Percentiles rank a stretch among this genome's conserved stretches.
phyloP scores from a whole-genome alignment of 2,329 filamentous ascomycete genomes.

The Ophidiomyces ophidiicola region DNA sequence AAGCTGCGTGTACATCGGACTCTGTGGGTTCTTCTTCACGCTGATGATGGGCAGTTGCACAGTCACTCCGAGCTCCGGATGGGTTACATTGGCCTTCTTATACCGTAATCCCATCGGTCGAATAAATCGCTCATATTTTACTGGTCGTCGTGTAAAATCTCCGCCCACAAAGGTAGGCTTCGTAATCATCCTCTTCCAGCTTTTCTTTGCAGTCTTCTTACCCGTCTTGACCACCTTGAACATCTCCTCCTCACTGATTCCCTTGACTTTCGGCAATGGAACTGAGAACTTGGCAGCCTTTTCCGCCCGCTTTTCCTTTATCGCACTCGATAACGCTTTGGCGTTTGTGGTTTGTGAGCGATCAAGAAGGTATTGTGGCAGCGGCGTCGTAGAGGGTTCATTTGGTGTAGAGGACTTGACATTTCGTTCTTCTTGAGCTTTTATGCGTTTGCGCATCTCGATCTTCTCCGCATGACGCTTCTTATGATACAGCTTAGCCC shows the following conservation, averaged over 20 bases:
- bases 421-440: constrained; percentile 88
- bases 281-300: constrained; percentile 91
- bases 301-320: constrained; percentile 90
- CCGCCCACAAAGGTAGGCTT: constrained; percentile 82
- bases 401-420: constrained; percentile 71
- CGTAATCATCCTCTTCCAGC: constrained; percentile 53
- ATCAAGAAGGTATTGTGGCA: constrained; percentile 90
- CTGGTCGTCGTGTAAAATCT: constrained; percentile 78
- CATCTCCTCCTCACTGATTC: constrained; percentile 92
- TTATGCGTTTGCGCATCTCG: constrained; percentile 91
- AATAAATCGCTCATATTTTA: constrained; percentile 63
- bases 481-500: constrained; percentile 87
- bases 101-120: constrained; percentile 66
- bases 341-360: constrained; percentile 56
- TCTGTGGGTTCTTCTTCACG: constrained; percentile 78
- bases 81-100: constrained; percentile 63
- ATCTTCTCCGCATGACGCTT: constrained; percentile 96
- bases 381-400: constrained; percentile 65
- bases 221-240: constrained; percentile 95
- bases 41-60: constrained; percentile 71
- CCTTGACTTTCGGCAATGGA: constrained; percentile 83
- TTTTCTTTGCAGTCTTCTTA: constrained; percentile 84
- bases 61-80: constrained; percentile 72
- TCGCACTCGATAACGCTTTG: constrained; percentile 67
- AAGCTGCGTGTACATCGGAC: constrained; percentile 81